phyloP scores from a whole-genome alignment of 306 rosid species.

The Ceratonia siliqua region DNA sequence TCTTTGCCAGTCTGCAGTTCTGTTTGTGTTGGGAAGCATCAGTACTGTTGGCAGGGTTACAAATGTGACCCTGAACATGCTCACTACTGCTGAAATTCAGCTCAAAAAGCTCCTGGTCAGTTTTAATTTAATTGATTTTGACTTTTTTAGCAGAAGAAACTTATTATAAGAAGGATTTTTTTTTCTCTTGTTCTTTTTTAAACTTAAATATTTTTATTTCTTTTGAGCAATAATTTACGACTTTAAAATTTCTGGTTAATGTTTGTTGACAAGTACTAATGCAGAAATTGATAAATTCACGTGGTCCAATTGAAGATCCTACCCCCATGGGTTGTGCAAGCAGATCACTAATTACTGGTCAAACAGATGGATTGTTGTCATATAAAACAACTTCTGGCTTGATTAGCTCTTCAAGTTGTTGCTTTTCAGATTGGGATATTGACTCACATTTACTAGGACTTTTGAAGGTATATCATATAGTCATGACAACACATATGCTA shows the following conservation, averaged over 20 bases:
- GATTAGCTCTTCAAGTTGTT: slow-evolving; percentile 75
- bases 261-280: slow-evolving; percentile 55
- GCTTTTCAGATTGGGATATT: slow-evolving; percentile 80
- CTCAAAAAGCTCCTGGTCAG: slow-evolving; percentile 90
- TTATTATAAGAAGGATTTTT: neutral
- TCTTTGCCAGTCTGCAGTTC: slow-evolving; percentile 82
- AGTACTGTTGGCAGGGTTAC: slow-evolving; percentile 63
- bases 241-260: slow-evolving; percentile 33
- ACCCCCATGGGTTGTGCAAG: slow-evolving; percentile 74
- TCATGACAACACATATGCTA: neutral
- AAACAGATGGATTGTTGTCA: slow-evolving; percentile 73
- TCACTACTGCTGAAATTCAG: slow-evolving; percentile 63
- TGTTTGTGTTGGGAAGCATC: slow-evolving; percentile 73
- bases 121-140: slow-evolving; percentile 43
- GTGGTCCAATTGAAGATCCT: slow-evolving; percentile 96
- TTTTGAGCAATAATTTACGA: slow-evolving; percentile 7
- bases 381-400: slow-evolving; percentile 75
- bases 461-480: slow-evolving; percentile 64
- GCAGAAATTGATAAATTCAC: slow-evolving; percentile 90
- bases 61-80: slow-evolving; percentile 66
- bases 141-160: slow-evolving; percentile 32
- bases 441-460: slow-evolving; percentile 74
- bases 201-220: slow-evolving; percentile 20
- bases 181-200: neutral
- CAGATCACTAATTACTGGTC: slow-evolving; percentile 70